Conservation (phyloP, 2,329 filamentous ascomycete species). For the Clarireedia sp. region DNA sequence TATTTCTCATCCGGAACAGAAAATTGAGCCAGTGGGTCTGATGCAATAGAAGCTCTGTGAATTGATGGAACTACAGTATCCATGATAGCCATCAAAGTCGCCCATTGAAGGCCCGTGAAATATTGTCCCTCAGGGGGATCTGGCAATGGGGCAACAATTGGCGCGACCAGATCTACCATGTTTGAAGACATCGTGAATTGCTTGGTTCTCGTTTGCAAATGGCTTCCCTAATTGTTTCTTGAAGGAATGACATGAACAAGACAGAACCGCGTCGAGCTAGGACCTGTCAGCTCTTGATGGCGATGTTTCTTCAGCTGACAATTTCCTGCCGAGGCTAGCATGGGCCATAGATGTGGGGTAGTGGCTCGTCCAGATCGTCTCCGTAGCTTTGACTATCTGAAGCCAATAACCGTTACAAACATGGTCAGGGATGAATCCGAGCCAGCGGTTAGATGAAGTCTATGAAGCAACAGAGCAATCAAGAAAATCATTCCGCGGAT, state of each 20-base stretch:
- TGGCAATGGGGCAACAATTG: conserved; percentile 21
- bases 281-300: too few species aligned
- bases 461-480: too few species aligned
- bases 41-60: conserved; percentile 29
- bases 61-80: conserved; percentile 56
- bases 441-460: too few species aligned
- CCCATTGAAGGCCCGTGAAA: conserved; percentile 45
- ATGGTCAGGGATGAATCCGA: too few species aligned
- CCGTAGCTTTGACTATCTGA: too few species aligned
- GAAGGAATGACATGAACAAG: not conserved
- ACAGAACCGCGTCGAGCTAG: not conserved
- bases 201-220: not conserved
- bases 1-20: conserved; percentile 44
- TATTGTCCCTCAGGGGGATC: conserved; percentile 29
- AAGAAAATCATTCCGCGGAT: too few species aligned
- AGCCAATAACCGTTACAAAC: too few species aligned
- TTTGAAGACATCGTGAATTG: not conserved
- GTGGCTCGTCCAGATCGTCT: too few species aligned
- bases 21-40: conserved; percentile 30
- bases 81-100: conserved; percentile 44
- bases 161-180: conserved; percentile 10
- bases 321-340: too few species aligned
- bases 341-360: too few species aligned
- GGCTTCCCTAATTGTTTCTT: too few species aligned
- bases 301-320: too few species aligned